A percentile compares a stretch with the other conserved stretches of the same genome.
Conservation (phyloP, 2,329 filamentous ascomycete species). For the Apiospora marii region DNA sequence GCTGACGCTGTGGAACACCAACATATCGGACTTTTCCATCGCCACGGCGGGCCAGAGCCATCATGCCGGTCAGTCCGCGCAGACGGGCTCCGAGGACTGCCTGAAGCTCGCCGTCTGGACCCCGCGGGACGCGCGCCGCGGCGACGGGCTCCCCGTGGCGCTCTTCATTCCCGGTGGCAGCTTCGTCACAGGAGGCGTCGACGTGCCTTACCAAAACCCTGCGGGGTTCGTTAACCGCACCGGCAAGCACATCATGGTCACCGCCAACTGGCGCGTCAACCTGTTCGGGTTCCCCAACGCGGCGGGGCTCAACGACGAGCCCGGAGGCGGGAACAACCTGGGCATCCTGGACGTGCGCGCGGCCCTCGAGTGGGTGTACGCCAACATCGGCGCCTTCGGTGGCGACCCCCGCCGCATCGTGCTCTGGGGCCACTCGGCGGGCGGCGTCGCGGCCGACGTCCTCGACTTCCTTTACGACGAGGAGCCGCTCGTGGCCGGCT, state of each 20-base stretch:
- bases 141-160: constrained; percentile 27
- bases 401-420: constrained; percentile 35
- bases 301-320: constrained; percentile 37
- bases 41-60: constrained; percentile 42
- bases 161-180: constrained; percentile 29
- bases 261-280: constrained; percentile 46
- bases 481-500: constrained; percentile 52
- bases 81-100: constrained; percentile 31
- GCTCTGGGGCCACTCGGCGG: constrained; percentile 31
- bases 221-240: constrained; percentile 43
- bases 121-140: constrained; percentile 11
- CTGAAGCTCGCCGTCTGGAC: constrained; percentile 29
- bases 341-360: constrained; percentile 44
- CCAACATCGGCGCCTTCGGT: constrained; percentile 47
- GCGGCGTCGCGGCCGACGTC: constrained; percentile 24
- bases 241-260: constrained; percentile 41
- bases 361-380: constrained; percentile 46
- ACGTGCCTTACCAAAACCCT: constrained; percentile 49
- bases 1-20: constrained; percentile 39
- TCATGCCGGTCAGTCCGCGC: constrained; percentile 30
- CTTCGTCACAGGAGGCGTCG: constrained; percentile 26
- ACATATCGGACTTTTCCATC: constrained; percentile 41
- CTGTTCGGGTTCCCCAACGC: constrained; percentile 49
- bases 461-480: constrained; percentile 52
- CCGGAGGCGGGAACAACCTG: constrained; percentile 32